A percentile compares a stretch with the other conserved stretches of the same genome.
phyloP scores from a whole-genome alignment of 208 protist species.

The Endotrypanum monterogeii region DNA sequence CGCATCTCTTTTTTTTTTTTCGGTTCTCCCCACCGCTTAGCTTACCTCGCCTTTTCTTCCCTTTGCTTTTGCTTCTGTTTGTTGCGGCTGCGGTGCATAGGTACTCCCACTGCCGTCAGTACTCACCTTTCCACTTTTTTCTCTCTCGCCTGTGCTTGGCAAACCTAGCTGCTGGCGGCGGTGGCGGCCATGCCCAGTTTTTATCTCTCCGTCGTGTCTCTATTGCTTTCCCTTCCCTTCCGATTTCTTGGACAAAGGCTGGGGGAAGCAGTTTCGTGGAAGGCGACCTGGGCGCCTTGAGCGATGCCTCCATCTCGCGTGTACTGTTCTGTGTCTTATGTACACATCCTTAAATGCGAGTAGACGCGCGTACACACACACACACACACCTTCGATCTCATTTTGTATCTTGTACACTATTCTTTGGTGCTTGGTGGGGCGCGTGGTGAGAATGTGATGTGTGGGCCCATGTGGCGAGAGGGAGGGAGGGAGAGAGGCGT shows the following conservation, averaged over 20 bases:
- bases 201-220: not conserved
- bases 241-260: slow-evolving; percentile 3
- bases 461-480: no score
- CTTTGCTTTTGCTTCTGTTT: not conserved
- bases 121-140: not conserved
- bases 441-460: not conserved
- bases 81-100: not conserved
- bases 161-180: not conserved
- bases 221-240: slow-evolving; percentile 2
- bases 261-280: not conserved
- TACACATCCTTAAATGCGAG: not conserved
- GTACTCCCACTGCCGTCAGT: not conserved
- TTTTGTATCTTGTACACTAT: not conserved
- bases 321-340: not conserved
- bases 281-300: not conserved
- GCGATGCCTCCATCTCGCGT: not conserved
- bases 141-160: not conserved
- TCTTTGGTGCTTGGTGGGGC: not conserved
- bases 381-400: not conserved
- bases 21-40: not conserved
- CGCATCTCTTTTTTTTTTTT: not conserved
- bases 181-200: not conserved
- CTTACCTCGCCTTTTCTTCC: not conserved
- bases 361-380: not conserved
- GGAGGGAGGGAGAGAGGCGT: not conserved